These are phyloP conservation scores for Nakazawaea populi DNA, from an alignment of 805 yeast species.

Conservation along the genomic window DNA sequence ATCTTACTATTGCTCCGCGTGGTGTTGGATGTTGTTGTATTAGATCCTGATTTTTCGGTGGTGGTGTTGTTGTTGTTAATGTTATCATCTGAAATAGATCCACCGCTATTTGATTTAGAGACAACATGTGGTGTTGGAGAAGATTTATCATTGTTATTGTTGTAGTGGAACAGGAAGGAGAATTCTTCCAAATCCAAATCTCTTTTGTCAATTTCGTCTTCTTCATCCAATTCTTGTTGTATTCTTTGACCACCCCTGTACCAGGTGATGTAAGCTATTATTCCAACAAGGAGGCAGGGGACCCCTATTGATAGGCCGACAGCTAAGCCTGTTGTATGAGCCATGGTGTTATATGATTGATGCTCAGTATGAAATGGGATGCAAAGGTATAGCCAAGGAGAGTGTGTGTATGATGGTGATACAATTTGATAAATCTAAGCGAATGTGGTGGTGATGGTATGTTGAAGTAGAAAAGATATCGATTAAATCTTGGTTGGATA, in stretches of 20 bases:
- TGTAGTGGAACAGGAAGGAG: not conserved
- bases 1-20: not conserved
- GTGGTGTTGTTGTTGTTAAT: not conserved
- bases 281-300: slow-evolving; percentile 34
- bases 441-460: not conserved
- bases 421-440: not conserved
- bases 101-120: too few relatives aligned
- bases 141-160: too few relatives aligned
- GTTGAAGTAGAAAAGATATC: too few relatives aligned
- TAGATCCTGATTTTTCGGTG: not conserved
- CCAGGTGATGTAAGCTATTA: slow-evolving; percentile 31
- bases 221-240: slow-evolving; percentile 29
- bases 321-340: slow-evolving; percentile 25
- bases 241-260: slow-evolving; percentile 30
- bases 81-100: not conserved
- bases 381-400: too few relatives aligned
- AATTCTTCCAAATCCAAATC: slow-evolving; percentile 27
- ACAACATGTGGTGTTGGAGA: too few relatives aligned
- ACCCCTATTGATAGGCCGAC: slow-evolving; percentile 52
- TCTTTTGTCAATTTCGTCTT: slow-evolving; percentile 25
- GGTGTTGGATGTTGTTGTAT: not conserved
- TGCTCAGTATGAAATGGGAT: too few relatives aligned
- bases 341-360: not conserved
- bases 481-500: too few relatives aligned
- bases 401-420: too few relatives aligned